Conservation (phyloP, 2,329 filamentous ascomycete genomes). For the Monilinia polystroma region DNA sequence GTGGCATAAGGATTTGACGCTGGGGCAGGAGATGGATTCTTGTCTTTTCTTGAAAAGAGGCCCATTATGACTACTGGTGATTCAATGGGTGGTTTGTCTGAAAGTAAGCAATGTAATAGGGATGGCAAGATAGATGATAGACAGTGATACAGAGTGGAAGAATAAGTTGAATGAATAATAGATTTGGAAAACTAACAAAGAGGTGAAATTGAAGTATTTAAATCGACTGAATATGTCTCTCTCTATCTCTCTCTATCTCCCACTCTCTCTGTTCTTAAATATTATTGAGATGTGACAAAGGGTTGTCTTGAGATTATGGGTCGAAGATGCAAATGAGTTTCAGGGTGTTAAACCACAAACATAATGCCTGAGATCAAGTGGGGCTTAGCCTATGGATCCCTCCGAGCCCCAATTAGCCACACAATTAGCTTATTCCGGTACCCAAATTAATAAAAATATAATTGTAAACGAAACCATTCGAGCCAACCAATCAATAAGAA, state of each 20-base stretch:
- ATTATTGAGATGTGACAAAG: slow-evolving; percentile 5
- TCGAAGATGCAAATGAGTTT: slow-evolving; percentile 19
- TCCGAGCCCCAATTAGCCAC: slow-evolving; percentile 8
- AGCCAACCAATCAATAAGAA: too few species aligned
- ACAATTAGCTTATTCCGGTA: neutral
- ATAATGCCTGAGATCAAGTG: slow-evolving; percentile 13
- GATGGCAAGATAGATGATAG: neutral
- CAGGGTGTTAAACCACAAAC: slow-evolving; percentile 6
- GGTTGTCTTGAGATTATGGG: slow-evolving; percentile 20
- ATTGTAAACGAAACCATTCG: too few species aligned
- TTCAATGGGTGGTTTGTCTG: neutral
- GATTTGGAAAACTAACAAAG: neutral
- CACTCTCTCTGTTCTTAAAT: slow-evolving; percentile 1
- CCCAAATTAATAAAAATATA: too few species aligned
- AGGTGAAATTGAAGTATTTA: neutral
- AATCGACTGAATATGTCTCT: neutral
- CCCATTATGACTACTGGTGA: slow-evolving; percentile 12
- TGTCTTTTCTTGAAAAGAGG: slow-evolving; percentile 49
- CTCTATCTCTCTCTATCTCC: neutral
- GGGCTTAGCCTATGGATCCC: slow-evolving; percentile 11
- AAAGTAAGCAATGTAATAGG: neutral
- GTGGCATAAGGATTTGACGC: slow-evolving; percentile 40
- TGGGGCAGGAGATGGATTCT: slow-evolving; percentile 50
- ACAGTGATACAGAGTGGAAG: neutral
- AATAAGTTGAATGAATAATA: too few species aligned